Evolutionary conservation across 352 stramenopile species (phyloP).

Genomic region (Pythium aristosporum): DNA sequence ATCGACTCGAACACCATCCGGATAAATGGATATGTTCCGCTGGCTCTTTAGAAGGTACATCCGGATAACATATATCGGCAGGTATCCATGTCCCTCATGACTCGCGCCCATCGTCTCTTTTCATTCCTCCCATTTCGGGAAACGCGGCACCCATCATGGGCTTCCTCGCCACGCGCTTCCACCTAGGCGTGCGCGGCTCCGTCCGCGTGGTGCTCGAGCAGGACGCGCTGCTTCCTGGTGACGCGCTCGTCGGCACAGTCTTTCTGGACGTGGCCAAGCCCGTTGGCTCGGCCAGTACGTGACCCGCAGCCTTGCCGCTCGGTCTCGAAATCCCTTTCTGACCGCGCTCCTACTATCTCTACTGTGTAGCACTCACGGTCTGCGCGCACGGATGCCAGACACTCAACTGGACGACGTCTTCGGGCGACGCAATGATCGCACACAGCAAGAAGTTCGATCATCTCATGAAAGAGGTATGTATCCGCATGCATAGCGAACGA

Average conservation of each 20-base stretch:
- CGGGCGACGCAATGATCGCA: constrained; percentile 1
- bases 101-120: neutral
- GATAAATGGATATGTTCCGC: neutral
- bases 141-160: constrained; percentile 1
- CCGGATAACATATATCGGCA: neutral
- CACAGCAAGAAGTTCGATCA: constrained; percentile 5
- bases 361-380: constrained; percentile 1
- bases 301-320: neutral
- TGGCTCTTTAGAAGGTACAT: neutral
- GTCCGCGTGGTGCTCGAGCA: constrained; percentile 5
- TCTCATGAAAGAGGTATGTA: constrained; percentile 6
- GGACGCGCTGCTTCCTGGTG: constrained; percentile 5
- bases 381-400: neutral
- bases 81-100: neutral
- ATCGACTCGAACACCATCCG: neutral
- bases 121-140: neutral
- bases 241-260: neutral
- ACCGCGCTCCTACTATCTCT: neutral
- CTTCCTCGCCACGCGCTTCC: neutral
- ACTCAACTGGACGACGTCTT: constrained; percentile 12
- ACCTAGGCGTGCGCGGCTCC: constrained; percentile 2
- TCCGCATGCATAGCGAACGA: too few relatives aligned
- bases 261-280: constrained; percentile 3
- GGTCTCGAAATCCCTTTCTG: neutral
- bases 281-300: constrained; percentile 6